Evolutionary conservation across 169 alveolate species (phyloP).

Genomic region (Cryptosporidium parvum): DNA sequence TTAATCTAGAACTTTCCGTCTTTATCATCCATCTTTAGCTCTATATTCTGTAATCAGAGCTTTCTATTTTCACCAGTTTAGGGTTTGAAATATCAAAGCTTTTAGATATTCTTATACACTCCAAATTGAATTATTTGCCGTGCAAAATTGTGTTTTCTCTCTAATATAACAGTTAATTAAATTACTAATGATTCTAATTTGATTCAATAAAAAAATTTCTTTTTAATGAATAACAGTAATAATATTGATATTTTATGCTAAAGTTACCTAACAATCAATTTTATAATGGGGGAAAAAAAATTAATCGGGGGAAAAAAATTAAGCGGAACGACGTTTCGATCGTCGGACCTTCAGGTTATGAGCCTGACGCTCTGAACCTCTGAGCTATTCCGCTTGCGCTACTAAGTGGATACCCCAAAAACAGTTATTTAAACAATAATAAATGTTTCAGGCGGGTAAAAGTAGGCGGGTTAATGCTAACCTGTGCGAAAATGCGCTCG

Average conservation of each 20-base stretch:
- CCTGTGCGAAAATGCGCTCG: neutral
- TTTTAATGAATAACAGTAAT: neutral
- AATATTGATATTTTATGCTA: too few relatives aligned
- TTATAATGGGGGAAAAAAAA: neutral
- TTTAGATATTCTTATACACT: too few relatives aligned
- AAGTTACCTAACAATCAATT: neutral
- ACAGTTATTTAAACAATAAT: neutral
- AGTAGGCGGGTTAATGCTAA: neutral
- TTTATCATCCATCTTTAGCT: neutral
- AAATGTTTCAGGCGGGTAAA: neutral
- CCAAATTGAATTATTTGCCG: neutral
- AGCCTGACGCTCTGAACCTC: conserved; percentile 79
- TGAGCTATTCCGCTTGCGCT: conserved; percentile 75
- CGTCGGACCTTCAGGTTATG: conserved; percentile 79
- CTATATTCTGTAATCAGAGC: neutral
- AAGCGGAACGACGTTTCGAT: conserved; percentile 79
- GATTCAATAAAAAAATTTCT: neutral
- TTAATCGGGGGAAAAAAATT: neutral
- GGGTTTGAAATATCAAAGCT: neutral
- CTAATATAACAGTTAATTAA: neutral
- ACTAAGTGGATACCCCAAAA: neutral
- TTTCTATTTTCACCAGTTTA: neutral
- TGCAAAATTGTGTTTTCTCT: neutral
- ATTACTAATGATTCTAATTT: neutral
- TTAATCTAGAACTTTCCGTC: neutral